phyloP scores from a whole-genome alignment of 208 protist genomes.

The Tetramitus jugosus region DNA sequence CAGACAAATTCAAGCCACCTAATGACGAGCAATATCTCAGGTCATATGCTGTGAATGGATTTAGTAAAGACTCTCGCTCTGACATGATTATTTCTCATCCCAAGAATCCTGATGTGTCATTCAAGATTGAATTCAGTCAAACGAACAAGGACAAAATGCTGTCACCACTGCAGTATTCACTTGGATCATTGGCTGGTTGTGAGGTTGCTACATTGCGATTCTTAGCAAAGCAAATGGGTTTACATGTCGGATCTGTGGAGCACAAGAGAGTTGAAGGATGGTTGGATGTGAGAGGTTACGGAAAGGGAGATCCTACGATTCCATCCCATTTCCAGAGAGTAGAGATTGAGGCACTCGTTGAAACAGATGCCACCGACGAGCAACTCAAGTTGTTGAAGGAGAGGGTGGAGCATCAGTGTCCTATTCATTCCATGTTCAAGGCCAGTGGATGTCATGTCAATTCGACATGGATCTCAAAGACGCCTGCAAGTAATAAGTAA shows the following conservation, averaged over 20 bases:
- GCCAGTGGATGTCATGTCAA: neutral
- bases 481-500: too few species aligned
- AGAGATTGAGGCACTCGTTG: neutral
- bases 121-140: too few species aligned
- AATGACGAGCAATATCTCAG: too few species aligned
- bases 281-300: slow-evolving; percentile 1
- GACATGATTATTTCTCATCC: too few species aligned
- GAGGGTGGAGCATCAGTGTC: neutral
- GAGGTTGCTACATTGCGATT: neutral
- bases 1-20: too few species aligned
- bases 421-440: neutral
- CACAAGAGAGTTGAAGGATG: neutral
- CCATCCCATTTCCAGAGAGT: neutral
- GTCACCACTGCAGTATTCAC: neutral
- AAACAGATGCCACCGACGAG: neutral
- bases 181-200: neutral
- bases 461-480: neutral
- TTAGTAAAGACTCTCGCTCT: too few species aligned
- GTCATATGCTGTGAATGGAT: too few species aligned
- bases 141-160: too few species aligned
- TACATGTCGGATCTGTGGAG: neutral
- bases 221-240: neutral
- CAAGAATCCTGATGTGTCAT: too few species aligned
- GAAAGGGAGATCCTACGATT: neutral
- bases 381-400: neutral